Base-by-base conservation (phyloP, 129 eudicot species). In the Tagetes patula region DNA sequence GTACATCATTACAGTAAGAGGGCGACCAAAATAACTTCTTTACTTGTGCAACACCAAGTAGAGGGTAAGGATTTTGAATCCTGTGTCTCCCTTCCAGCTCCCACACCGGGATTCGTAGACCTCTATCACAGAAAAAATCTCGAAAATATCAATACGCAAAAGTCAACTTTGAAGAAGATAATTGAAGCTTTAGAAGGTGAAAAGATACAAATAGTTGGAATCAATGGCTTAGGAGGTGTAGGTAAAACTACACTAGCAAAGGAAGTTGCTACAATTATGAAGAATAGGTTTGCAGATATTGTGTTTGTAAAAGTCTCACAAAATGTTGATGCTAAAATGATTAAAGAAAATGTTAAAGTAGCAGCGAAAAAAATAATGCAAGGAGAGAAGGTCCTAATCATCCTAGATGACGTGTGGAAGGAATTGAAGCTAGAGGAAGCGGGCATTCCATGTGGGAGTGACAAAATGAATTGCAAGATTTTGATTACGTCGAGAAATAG, bases 331-430 rank as follows among this genome's bases (percentile, higher is more conserved):
- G 20, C 5, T 47, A 4, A 47, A 55, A 30, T 6, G 55, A 77
- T 69, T 50, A 13, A 33, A 34, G 33, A 60, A 31, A 64, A 70
- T 12, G 68, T 62, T 32, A 8, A 14, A 38, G 38, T 30, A 3
- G 81, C 70, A 20, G 47, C 71, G 48, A 48, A 56, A 0, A n/a
- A 6, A 7, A 49, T 70, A 12, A 48, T 36, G 0, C 39, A 41
- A 0, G 38, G 47, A 4, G 31, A 70, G 43, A 77, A 77, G 56
- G 27, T 71, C 2, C 47, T 77, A 27, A 71, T 77, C 59, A 77
- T 77, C 11, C 3, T 77, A 34, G 76, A 77, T 47, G 76, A 77
- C 45, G 36, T 77, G 8, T 77, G 76, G 81, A 38, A 64, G 14
- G 42, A 10, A 11, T 1, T 70, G 0, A 33, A 70, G 2, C 56